Evolutionary conservation across 108 stramenopile genomes (phyloP).

Genomic region (Poteriospumella lacustris): DNA sequence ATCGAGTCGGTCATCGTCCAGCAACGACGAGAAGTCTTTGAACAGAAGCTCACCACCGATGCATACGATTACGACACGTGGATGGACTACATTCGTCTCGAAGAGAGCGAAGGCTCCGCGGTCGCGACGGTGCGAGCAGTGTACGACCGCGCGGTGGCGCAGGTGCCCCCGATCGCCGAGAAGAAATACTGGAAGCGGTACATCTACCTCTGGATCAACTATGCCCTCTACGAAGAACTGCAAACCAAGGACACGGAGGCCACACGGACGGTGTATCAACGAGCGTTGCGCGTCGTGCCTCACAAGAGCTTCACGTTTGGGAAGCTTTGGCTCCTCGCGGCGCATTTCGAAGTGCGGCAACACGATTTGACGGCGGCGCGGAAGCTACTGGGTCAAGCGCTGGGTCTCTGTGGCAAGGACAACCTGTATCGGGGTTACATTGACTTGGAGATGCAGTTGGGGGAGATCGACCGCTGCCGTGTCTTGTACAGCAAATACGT

Average conservation of each 20-base stretch:
- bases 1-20: slow-evolving; percentile 79
- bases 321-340: slow-evolving; percentile 93
- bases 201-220: slow-evolving; percentile 96
- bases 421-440: slow-evolving; percentile 86
- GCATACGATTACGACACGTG: slow-evolving; percentile 91
- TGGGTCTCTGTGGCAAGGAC: slow-evolving; percentile 83
- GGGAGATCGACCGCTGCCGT: slow-evolving; percentile 95
- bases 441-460: slow-evolving; percentile 84
- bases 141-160: slow-evolving; percentile 87
- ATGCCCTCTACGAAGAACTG: slow-evolving; percentile 89
- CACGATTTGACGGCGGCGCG: slow-evolving; percentile 79
- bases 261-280: slow-evolving; percentile 77
- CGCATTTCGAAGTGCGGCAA: slow-evolving; percentile 82
- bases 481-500: slow-evolving; percentile 74
- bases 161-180: slow-evolving; percentile 69
- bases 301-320: slow-evolving; percentile 87
- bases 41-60: slow-evolving; percentile 60
- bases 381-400: slow-evolving; percentile 82
- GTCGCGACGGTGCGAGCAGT: slow-evolving; percentile 63
- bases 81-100: slow-evolving; percentile 93
- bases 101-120: slow-evolving; percentile 61
- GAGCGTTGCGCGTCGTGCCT: slow-evolving; percentile 78
- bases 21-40: slow-evolving; percentile 78
- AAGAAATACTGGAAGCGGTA: slow-evolving; percentile 94
- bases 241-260: slow-evolving; percentile 65